Evolutionary conservation across 805 yeast species (phyloP).

Genomic region (Candida parachauliodes): DNA sequence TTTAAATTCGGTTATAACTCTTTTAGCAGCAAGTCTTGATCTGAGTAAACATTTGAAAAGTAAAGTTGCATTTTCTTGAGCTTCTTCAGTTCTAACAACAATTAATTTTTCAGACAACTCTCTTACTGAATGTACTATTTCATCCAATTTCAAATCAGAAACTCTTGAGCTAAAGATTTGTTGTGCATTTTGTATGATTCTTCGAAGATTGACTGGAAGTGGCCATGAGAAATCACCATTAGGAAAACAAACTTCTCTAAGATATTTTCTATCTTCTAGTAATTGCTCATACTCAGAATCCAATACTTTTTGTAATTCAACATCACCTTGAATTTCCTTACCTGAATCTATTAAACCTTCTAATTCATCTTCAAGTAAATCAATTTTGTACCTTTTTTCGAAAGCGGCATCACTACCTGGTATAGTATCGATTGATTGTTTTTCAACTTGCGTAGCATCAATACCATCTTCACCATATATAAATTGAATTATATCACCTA

Average conservation of each 20-base stretch:
- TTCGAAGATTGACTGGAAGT: conserved; percentile 92
- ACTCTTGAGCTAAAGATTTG: conserved; percentile 93
- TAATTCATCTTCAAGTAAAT: conserved; percentile 64
- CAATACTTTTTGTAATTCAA: conserved; percentile 71
- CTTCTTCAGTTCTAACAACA: conserved; percentile 88
- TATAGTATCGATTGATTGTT: conserved; percentile 90
- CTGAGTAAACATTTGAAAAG: conserved; percentile 89
- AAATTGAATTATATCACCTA: conserved; percentile 95
- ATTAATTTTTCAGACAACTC: conserved; percentile 61
- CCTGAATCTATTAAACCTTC: conserved; percentile 84
- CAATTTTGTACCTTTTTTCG: conserved; percentile 80
- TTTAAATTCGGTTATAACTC: conserved; percentile 88
- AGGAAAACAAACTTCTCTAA: conserved; percentile 78
- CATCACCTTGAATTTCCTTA: conserved; percentile 84
- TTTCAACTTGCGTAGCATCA: conserved; percentile 97
- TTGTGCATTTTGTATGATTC: conserved; percentile 95
- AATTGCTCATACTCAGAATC: conserved; percentile 86
- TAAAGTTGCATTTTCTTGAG: conserved; percentile 87
- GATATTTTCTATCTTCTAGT: conserved; percentile 66
- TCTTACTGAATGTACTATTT: conserved; percentile 70
- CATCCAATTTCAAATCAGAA: conserved; percentile 81
- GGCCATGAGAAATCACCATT: conserved; percentile 98
- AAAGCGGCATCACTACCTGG: conserved; percentile 87
- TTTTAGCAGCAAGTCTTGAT: conserved; percentile 85
- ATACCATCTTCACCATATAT: conserved; percentile 98